Percentiles rank a stretch among this genome's conserved stretches.
These are phyloP conservation scores for Wickerhamiella shivajii DNA, from an alignment of 805 yeast genomes.

Conservation along the genomic window DNA sequence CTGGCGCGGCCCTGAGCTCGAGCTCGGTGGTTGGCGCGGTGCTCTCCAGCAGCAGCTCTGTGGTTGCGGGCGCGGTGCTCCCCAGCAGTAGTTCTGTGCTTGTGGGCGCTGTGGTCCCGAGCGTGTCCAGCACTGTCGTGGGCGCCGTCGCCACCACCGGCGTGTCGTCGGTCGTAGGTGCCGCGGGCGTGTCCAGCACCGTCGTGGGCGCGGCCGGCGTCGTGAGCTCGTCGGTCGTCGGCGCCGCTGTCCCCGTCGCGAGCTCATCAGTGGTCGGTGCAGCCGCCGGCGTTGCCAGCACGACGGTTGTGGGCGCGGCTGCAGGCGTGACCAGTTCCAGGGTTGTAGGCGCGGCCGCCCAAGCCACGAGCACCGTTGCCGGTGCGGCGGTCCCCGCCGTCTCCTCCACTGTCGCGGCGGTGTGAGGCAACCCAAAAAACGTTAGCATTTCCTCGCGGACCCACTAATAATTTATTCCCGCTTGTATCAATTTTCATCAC, in stretches of 20 bases:
- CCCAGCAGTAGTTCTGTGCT: background rate
- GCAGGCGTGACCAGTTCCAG: slow-evolving; percentile 4
- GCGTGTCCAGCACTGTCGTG: slow-evolving; percentile 9
- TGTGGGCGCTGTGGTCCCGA: slow-evolving; percentile 4
- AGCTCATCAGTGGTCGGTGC: slow-evolving; percentile 2
- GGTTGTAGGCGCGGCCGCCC: slow-evolving; percentile 5
- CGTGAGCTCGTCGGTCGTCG: background rate
- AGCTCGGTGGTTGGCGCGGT: too few relatives aligned
- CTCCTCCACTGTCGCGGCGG: slow-evolving; percentile 3
- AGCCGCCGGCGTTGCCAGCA: slow-evolving; percentile 7
- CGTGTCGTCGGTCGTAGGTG: too few relatives aligned
- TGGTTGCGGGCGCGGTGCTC: background rate
- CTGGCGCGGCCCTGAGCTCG: background rate
- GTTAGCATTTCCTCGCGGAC: too few relatives aligned
- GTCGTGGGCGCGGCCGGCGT: slow-evolving; percentile 2
- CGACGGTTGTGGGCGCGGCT: slow-evolving; percentile 7
- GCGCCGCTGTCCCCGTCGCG: slow-evolving; percentile 5
- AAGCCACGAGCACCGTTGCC: slow-evolving; percentile 7
- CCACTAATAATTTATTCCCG: too few relatives aligned
- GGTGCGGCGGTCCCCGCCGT: slow-evolving; percentile 2
- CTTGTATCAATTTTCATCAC: too few relatives aligned
- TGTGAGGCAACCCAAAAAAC: too few relatives aligned
- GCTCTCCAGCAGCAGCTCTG: background rate
- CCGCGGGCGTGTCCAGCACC: background rate
- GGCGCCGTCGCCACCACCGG: slow-evolving; percentile 10